These are phyloP conservation scores for Lizonia empirigonia DNA, from an alignment of 2,329 filamentous ascomycete species.

Conservation along the genomic window DNA sequence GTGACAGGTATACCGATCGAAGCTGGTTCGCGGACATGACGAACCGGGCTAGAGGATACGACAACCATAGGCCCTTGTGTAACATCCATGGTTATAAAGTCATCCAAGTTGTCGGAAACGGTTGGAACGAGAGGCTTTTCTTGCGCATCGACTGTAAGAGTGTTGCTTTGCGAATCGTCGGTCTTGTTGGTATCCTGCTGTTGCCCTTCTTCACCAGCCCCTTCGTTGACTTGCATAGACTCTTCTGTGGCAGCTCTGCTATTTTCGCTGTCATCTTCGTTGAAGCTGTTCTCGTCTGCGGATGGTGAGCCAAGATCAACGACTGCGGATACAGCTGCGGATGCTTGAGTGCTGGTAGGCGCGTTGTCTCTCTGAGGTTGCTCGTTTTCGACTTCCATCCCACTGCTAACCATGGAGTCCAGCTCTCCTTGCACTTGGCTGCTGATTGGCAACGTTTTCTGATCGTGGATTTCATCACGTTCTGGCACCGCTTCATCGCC, in stretches of 20 bases:
- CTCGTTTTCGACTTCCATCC: background rate
- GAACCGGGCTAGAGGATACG: background rate
- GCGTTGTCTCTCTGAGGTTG: background rate
- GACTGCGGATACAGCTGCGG: slow-evolving; percentile 19
- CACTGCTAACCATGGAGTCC: background rate
- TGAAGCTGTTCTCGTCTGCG: slow-evolving; percentile 5
- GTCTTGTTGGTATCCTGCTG: background rate
- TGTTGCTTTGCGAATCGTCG: background rate
- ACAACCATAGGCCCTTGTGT: background rate
- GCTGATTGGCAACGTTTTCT: background rate
- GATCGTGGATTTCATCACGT: background rate
- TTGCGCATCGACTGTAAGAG: background rate
- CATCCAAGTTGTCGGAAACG: background rate
- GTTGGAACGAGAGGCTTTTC: background rate
- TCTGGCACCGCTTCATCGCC: background rate
- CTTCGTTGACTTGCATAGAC: background rate
- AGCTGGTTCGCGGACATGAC: background rate
- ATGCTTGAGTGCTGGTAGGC: slow-evolving; percentile 5
- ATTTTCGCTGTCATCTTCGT: background rate
- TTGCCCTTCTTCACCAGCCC: background rate
- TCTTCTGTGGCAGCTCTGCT: background rate
- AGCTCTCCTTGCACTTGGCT: background rate
- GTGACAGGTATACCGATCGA: background rate
- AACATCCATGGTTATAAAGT: background rate
- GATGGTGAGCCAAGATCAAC: slow-evolving; percentile 34